Evolutionary conservation across 1,284 basidiomycete genomes (phyloP), one percentile per base, ranked within the genome.

Genomic region (Irpex sp.): DNA sequence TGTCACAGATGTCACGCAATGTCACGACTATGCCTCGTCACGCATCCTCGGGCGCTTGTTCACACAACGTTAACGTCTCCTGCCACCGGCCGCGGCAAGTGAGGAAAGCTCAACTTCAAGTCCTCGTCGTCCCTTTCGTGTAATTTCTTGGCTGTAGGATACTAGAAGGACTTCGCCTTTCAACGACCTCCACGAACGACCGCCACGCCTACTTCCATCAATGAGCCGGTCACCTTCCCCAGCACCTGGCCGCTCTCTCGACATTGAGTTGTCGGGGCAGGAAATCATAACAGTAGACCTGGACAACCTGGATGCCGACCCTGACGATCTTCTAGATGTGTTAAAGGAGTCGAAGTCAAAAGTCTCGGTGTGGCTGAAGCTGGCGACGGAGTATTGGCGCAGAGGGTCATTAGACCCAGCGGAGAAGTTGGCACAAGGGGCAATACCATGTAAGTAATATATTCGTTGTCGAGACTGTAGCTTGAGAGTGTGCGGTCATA

Each of bases 211-310:
- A 16, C n/a, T 55, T 23, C 6, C 36, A 37, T 1, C 28, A 16
- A 71, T 68, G 70, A 66, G 65, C 66, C 67, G 63, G 19, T 67
- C 68, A 16, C 66, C 68, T 55, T 71, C 71, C 57, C 68, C 69
- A 58, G 62, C 69, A 7, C 65, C 67, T 39, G 73, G 72, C 47
- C 73, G 75, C 49, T 71, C 73, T 23, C 70, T 75, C 56, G 74
- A 74, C 73, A 89, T 91, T 67, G 88, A 90, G 68, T 79, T 91
- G 3, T 86, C 86, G 51, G 83, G 87, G 8, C 87, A 92, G 72
- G 88, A 90, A 74, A 84, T 91, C 68, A 89, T 93, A 62, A 86
- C 86, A 9, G 86, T 93, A 61, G 88, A 92, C 74, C 80, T 93
- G 47, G 87, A 90, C 74, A 85, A 85, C 67, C 83, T 93, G 57